phyloP scores from a whole-genome alignment of 225 moss, liverwort and hornwort species.

The Straminergon stramineum region DNA sequence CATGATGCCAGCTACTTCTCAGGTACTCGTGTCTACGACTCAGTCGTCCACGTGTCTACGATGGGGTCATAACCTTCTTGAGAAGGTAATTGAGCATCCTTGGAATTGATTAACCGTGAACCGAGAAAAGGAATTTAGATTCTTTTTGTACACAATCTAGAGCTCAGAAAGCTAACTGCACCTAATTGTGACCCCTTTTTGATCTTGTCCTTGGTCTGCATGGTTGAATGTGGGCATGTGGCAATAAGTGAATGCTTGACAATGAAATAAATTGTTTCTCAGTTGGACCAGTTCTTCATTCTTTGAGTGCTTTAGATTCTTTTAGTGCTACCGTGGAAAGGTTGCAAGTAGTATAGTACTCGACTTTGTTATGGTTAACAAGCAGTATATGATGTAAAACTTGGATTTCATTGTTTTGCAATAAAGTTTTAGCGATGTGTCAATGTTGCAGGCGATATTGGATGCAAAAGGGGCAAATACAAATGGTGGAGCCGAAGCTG shows the following conservation, averaged over 20 bases:
- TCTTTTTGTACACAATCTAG: not conserved
- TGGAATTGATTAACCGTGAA: not conserved
- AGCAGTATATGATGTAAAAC: not conserved
- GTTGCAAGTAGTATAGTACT: not conserved
- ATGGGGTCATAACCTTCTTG: not conserved
- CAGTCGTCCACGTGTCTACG: not conserved
- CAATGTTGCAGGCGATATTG: conserved; percentile 55
- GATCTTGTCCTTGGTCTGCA: not conserved
- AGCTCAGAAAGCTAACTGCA: too few species aligned
- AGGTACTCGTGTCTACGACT: conserved; percentile 27
- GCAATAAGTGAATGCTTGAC: not conserved
- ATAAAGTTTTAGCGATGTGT: not conserved
- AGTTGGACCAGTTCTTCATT: not conserved
- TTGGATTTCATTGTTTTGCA: not conserved
- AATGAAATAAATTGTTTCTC: not conserved
- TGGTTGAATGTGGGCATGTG: not conserved
- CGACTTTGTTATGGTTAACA: not conserved
- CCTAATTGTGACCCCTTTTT: not conserved
- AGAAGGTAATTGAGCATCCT: not conserved
- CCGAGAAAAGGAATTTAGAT: not conserved
- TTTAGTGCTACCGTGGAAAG: not conserved
- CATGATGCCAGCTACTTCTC: conserved; percentile 70
- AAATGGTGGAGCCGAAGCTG: conserved; percentile 68
- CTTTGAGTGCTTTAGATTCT: not conserved
- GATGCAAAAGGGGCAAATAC: conserved; percentile 73